Evolutionary conservation across 148 eudicot genomes (phyloP).

Genomic region (Heliosperma pusillum): DNA sequence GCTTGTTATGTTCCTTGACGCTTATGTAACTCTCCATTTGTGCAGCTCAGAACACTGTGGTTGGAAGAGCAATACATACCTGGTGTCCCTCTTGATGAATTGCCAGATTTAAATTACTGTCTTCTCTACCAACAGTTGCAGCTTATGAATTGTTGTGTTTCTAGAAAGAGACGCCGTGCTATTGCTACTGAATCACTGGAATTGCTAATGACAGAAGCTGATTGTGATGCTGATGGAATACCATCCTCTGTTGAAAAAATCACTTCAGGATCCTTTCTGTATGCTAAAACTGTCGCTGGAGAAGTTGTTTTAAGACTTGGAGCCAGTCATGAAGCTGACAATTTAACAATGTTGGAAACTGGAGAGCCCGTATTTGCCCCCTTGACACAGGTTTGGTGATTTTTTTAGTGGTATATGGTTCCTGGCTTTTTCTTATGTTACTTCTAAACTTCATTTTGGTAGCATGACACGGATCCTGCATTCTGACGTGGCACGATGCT

Average conservation of each 20-base stretch:
- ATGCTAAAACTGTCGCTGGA: constrained; percentile 64
- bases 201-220: constrained; percentile 40
- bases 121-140: constrained; percentile 88
- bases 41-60: constrained; percentile 95
- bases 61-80: constrained; percentile 80
- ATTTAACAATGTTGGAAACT: constrained; percentile 76
- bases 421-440: too few relatives aligned
- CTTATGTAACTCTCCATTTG: neutral
- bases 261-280: constrained; percentile 36
- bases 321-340: constrained; percentile 47
- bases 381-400: constrained; percentile 63
- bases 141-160: constrained; percentile 90
- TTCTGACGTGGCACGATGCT: neutral
- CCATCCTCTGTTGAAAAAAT: constrained; percentile 35
- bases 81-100: constrained; percentile 68
- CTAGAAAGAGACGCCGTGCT: constrained; percentile 70
- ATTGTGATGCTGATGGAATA: constrained; percentile 45
- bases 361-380: constrained; percentile 88
- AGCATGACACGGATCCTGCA: too few relatives aligned
- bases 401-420: neutral
- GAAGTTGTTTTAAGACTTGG: constrained; percentile 78
- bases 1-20: constrained; percentile 10
- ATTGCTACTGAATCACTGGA: constrained; percentile 62
- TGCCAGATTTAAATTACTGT: constrained; percentile 82
- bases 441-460: too few relatives aligned